Evolutionary conservation across 2,329 filamentous ascomycete genomes (phyloP), one percentile per base, ranked within the genome.

Genomic region (Orbilia quercus): DNA sequence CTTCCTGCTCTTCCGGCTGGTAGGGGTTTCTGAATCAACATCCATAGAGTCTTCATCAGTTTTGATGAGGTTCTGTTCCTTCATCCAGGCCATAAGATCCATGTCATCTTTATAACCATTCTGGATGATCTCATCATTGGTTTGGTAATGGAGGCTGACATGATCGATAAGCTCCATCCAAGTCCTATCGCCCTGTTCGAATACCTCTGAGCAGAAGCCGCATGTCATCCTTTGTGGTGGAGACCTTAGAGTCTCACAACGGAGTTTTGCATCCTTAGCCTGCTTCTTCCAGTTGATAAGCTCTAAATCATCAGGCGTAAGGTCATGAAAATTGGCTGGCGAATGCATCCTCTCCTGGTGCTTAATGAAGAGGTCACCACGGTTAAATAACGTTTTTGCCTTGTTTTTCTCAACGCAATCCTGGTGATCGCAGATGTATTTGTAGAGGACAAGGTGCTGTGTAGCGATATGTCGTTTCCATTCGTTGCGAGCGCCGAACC

Each of bases 391-490:
- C 6, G 58, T 42, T 80, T 89, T 83, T 31, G 82, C 81, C n/a
- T 57, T 72, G 23, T 73, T 75, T 28, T 75, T 75, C 7, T 74
- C 75, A 23, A 44, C 51, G 23, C 77, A 78, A 25, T 67, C 47
- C 0, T 20, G 1, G n/a, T 87, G 83, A 75, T 88, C 85, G 82
- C 93, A 98, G 66, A 89, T 84, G 87, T 89, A 97, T 81, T 88
- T 90, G 47, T 85, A 82, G 1, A 91, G 83, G 60, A 89, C 86
- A 3, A 96, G 83, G 79, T 98, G 94, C 79, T 96, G 90, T 0
- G 90, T 90, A 31, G 84, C 82, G 77, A 94, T 87, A 79, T 98
- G 94, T 0, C 94, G 88, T 80, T 97, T 97, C 94, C 94, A 97
- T 80, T 97, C 93, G 79, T 96, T 96, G 82, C 96, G 96, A 76